Base-by-base conservation (phyloP, 1,284 basidiomycete species). In the Trametes versicolor region DNA sequence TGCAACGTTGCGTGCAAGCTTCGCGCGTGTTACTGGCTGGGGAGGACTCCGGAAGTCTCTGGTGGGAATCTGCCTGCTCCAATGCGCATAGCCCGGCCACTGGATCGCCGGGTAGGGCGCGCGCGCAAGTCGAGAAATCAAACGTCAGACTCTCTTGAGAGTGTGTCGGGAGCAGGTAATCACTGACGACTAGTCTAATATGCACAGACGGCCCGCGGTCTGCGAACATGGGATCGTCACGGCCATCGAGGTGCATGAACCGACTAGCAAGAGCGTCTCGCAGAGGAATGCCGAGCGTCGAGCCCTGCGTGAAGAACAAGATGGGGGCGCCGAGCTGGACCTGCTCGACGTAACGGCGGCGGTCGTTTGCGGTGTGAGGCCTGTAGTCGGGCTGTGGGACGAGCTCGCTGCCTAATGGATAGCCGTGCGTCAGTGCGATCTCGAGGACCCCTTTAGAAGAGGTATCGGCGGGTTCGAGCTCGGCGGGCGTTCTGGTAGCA, bases 31-130 rank as follows among this genome's bases (percentile, higher is more conserved):
- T 52, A 93, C 91, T 12, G 87, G 90, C 4, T 88, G 84, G 49
- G 90, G 91, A 0, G 91, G 90, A 62, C 84, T 91, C 37, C 85
- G 83, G 74, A 92, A 93, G 75, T 93, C 90, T 74, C 86, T 86
- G 0, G 91, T 93, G 9, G 91, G 91, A 64, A 93, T 93, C 73
- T 92, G 91, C 61, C 87, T 83, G 63, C 87, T 90, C 90, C 90
- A 93, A 47, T 85, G 81, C 21, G 85, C 79, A 70, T 92, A 92
- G 0, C 91, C 90, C 7, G 89, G 89, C 91, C 91, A 93, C 90
- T 92, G 66, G 56, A 66, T 29, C 47, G 61, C 55, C 58, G 58
- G 54, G 58, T 54, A 51, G 39, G 60, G 54, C 27, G 53, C 51
- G 25, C 25, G 13, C 27, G 29, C 37, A 25, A 9, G n/a, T 37